Evolutionary conservation across 495 filamentous ascomycete species (phyloP).

Genomic region (Penicillium arizonense): DNA sequence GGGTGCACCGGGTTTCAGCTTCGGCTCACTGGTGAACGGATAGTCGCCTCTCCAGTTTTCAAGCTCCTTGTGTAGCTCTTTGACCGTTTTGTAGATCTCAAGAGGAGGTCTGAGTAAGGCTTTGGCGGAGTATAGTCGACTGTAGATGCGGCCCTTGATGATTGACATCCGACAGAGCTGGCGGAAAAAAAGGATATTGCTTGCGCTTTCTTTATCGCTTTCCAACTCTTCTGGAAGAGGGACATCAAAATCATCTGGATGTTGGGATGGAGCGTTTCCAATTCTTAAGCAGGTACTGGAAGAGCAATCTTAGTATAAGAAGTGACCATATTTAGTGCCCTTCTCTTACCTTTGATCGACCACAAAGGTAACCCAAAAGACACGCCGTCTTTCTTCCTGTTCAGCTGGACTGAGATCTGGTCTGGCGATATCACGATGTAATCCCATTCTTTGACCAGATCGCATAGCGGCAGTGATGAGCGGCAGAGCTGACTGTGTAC

Average conservation of each 20-base stretch:
- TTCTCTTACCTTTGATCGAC: conserved; percentile 76
- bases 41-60: conserved; percentile 88
- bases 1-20: conserved; percentile 76
- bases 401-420: conserved; percentile 82
- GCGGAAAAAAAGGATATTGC: conserved; percentile 81
- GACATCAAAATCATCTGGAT: conserved; percentile 95
- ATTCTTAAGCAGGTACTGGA: conserved; percentile 75
- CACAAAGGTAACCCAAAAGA: conserved; percentile 97
- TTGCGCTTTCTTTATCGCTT: conserved; percentile 70
- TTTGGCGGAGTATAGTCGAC: conserved; percentile 81
- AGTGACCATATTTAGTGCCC: background rate
- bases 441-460: conserved; percentile 86
- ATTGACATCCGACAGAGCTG: conserved; percentile 83
- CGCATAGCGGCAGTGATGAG: conserved; percentile 89
- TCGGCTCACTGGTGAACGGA: conserved; percentile 70
- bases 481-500: conserved; percentile 85
- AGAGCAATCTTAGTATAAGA: background rate
- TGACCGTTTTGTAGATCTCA: conserved; percentile 83
- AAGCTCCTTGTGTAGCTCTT: conserved; percentile 81
- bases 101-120: conserved; percentile 79
- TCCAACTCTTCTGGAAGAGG: conserved; percentile 78
- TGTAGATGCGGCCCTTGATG: conserved; percentile 91
- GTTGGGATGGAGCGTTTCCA: conserved; percentile 84
- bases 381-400: conserved; percentile 88
- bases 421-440: conserved; percentile 82